These are phyloP conservation scores for Tephrocybe sp. DNA, from an alignment of 768 basidiomycete genomes.

Conservation along the genomic window DNA sequence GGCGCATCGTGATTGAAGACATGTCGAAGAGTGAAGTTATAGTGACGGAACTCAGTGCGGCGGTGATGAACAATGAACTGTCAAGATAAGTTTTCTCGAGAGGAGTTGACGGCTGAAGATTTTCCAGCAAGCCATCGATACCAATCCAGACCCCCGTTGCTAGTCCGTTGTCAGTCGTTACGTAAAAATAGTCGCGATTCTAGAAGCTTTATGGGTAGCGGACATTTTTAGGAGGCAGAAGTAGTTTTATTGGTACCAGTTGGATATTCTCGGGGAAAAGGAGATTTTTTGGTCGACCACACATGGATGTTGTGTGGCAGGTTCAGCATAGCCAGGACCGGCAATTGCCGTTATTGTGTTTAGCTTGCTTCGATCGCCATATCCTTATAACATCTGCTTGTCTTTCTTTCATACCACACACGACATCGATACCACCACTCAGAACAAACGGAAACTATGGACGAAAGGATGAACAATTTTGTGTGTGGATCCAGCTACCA, in stretches of 20 bases:
- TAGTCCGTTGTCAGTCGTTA: too few relatives aligned
- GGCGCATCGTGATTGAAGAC: neutral
- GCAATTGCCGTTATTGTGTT: slow-evolving; percentile 15
- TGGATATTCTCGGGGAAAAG: too few relatives aligned
- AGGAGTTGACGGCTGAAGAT: too few relatives aligned
- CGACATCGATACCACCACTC: slow-evolving; percentile 1
- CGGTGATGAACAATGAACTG: neutral
- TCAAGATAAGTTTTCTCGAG: too few relatives aligned
- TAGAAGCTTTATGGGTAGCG: too few relatives aligned
- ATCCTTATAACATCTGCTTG: neutral
- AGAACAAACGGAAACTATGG: too few relatives aligned
- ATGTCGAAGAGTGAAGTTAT: neutral
- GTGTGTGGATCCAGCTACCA: slow-evolving; percentile 60
- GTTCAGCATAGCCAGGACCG: neutral
- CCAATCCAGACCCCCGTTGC: too few relatives aligned
- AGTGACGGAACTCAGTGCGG: neutral
- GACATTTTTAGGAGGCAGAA: too few relatives aligned
- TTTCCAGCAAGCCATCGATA: too few relatives aligned
- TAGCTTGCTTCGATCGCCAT: neutral
- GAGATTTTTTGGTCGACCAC: neutral
- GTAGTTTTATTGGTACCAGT: too few relatives aligned
- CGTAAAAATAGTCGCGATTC: too few relatives aligned
- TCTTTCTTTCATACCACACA: neutral
- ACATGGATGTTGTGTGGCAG: neutral
- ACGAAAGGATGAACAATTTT: slow-evolving; percentile 39